Base-by-base conservation (phyloP, 371 early-diverging fungal genomes). In the Funneliformis caledonium region DNA sequence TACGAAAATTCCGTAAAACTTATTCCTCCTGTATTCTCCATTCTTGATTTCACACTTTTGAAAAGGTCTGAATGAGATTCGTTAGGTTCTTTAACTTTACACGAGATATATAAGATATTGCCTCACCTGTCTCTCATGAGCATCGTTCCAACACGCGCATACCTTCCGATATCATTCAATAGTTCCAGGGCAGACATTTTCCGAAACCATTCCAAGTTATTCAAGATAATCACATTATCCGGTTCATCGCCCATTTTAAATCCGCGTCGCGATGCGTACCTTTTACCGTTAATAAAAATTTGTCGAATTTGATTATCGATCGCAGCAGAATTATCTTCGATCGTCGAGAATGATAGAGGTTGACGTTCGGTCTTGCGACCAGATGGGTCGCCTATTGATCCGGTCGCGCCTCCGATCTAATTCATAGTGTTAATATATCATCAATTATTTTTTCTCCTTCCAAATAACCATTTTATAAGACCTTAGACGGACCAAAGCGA, bases 1-100 rank as follows among this genome's bases (percentile, higher is more conserved):
- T 98, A 98, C 4, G 97, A 92, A 78, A 98, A 98, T 82, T 98
- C 98, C 19, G 97, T 97, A 80, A 97, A 97, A 83, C 94, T 93
- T 82, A 98, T 95, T 10, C 98, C 98, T 70, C 94, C 93, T 1
- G 89, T 89, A n/a, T 91, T 92, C 42, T 91, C 90, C 80, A 98
- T 82, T 9, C 98, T 91, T 9, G 91, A 85, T 73, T 91, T 90
- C 31, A 96, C 96, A 82, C 94, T 90, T 82, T 7, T 50, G 33
- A 33, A 26, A 75, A 22, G 8, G 8, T n/a, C n/a, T 37, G 26
- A 33, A 22, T 56, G 1, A 14, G n/a, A 42, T 19, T 62, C 19
- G 11, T 56, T 37, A 19, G 11, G 16, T n/a, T 7, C 6, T 1
- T 64, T 11, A 45, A 56, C 37, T 37, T 37, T 37, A 3, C 37